Base-by-base conservation (phyloP, 2,329 filamentous ascomycete species). In the Drechslera avenae region DNA sequence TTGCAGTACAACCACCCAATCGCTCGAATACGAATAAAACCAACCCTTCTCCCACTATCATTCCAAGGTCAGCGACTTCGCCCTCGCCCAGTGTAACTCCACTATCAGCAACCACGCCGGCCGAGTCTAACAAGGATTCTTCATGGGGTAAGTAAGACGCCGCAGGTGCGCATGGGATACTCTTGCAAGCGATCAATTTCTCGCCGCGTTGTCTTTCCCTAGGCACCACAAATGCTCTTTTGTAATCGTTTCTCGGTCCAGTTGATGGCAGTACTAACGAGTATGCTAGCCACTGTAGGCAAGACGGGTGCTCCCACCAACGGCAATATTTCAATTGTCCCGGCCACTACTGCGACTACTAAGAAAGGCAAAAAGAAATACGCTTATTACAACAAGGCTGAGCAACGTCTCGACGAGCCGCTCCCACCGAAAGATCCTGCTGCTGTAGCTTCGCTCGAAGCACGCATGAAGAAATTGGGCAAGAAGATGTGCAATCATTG, bases 211-310 rank as follows among this genome's bases (percentile, higher is more conserved):
- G 10, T 12, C 9, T 13, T 12, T 28, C 26, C 26, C 4, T 12
- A 13, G 9, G 12, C 9, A 8, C 26, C 9, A 4, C 4, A 3
- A 28, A 28, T 2, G 10, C 26, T 28, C 10, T 28, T 13, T 28
- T 28, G 12, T 28, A 13, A 28, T 13, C 10, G 10, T 13, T 13
- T 28, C 26, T 28, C 26, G 9, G 7, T 28, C 10, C 26, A 12
- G 9, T 28, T 13, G 2, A 13, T 28, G 12, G 26, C 26, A 13
- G 26, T 36, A 30, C 43, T 48, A 45, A 63, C 10, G 19, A 54
- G n/a, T 60, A 62, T 7, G 73, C 19, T 12, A 77, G 76, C 76
- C 71, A 70, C 67, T n/a, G 68, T 79, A 12, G 75, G 76, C 37
- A 78, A 78, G 47, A 58, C 47, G 12, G 65, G 54, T 10, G 48